Percentiles rank a stretch among this genome's conserved stretches.
Conservation (phyloP, 768 basidiomycete genomes). For the Trametes cinnabarina region DNA sequence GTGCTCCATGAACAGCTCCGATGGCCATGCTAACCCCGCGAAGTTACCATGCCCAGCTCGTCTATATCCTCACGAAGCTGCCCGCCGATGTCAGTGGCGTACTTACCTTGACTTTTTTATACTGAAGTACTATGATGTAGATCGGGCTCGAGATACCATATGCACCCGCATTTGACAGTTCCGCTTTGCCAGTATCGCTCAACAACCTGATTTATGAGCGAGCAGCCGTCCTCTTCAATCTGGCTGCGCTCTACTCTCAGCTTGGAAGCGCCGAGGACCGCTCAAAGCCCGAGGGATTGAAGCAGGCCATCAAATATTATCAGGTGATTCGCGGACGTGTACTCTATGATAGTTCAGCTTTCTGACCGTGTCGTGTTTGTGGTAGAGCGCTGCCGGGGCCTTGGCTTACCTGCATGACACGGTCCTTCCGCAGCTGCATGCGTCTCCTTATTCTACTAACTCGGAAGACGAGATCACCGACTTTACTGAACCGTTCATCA, state of each 20-base stretch:
- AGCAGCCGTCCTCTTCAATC: conserved; percentile 76
- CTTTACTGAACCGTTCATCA: conserved; percentile 59
- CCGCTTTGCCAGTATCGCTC: conserved; percentile 57
- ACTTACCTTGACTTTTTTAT: background rate
- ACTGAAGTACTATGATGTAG: conserved; percentile 35
- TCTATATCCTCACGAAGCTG: conserved; percentile 79
- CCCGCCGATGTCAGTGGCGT: conserved; percentile 65
- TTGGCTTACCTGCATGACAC: conserved; percentile 58
- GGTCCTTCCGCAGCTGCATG: conserved; percentile 50
- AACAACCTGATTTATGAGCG: conserved; percentile 82
- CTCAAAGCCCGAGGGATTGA: conserved; percentile 75
- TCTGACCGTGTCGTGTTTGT: background rate
- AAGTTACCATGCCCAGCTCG: conserved; percentile 91
- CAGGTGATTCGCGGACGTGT: conserved; percentile 53
- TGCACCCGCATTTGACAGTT: conserved; percentile 63
- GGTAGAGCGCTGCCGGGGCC: conserved; percentile 68
- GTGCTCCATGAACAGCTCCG: background rate
- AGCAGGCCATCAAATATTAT: conserved; percentile 67
- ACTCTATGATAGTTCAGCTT: background rate
- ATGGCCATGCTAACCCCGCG: conserved; percentile 2
- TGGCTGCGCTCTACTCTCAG: conserved; percentile 83
- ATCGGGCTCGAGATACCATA: conserved; percentile 74
- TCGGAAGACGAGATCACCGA: conserved; percentile 66
- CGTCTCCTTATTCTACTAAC: conserved; percentile 46
- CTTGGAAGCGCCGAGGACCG: conserved; percentile 72